Percentiles rank a stretch among this genome's conserved stretches.
phyloP scores from a whole-genome alignment of 495 filamentous ascomycete genomes.

The Letharia lupina region DNA sequence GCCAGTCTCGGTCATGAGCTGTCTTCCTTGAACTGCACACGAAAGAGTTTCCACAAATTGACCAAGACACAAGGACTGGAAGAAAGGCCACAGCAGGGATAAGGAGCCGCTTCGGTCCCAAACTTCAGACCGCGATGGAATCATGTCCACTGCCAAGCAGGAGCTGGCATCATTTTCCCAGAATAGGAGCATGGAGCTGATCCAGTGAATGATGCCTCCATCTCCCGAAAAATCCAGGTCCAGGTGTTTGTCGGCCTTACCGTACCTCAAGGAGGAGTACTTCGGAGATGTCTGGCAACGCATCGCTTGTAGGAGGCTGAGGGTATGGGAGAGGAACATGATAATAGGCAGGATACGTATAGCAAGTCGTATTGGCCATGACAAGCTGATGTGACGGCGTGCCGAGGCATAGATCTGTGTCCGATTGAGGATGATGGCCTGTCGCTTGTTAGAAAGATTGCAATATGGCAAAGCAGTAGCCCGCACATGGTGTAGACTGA shows the following conservation, averaged over 20 bases:
- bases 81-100: constrained; percentile 79
- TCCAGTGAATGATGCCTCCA: constrained; percentile 57
- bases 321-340: constrained; percentile 60
- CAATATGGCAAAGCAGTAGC: neutral
- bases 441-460: constrained; percentile 16
- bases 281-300: constrained; percentile 84
- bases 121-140: constrained; percentile 25
- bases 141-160: constrained; percentile 66
- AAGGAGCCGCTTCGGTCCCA: constrained; percentile 61
- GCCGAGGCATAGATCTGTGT: constrained; percentile 90
- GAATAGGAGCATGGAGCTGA: constrained; percentile 57
- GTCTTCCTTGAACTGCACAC: constrained; percentile 81
- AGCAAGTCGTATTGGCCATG: constrained; percentile 60
- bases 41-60: constrained; percentile 83
- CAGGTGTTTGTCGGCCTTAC: constrained; percentile 54
- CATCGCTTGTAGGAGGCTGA: constrained; percentile 68
- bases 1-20: constrained; percentile 72
- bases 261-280: constrained; percentile 65
- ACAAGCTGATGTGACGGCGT: constrained; percentile 61
- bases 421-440: constrained; percentile 78
- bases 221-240: constrained; percentile 65
- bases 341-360: constrained; percentile 71
- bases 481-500: constrained; percentile 28
- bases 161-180: constrained; percentile 63
- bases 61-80: constrained; percentile 68